Percentiles rank a stretch among this genome's conserved stretches.
phyloP scores from a whole-genome alignment of 148 eudicot genomes.

The Rheum nobile region DNA sequence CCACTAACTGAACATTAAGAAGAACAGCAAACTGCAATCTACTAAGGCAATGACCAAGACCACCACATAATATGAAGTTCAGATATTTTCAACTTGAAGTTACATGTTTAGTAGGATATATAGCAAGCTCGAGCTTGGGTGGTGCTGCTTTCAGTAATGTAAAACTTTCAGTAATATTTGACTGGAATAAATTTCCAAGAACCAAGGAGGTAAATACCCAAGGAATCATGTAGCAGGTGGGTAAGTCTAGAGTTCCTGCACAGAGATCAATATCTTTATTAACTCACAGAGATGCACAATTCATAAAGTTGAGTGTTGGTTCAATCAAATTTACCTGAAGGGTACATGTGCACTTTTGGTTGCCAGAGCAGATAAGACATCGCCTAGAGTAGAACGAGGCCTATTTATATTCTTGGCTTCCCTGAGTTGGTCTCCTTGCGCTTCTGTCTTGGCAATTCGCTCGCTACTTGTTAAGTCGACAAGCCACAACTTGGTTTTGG shows the following conservation, averaged over 20 bases:
- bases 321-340: no score
- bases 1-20: background rate
- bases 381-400: slow-evolving; percentile 94
- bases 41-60: background rate
- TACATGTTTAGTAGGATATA: slow-evolving; percentile 39
- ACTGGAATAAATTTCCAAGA: no score
- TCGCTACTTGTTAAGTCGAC: no score
- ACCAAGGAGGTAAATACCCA: no score
- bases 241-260: slow-evolving; percentile 94
- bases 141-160: no score
- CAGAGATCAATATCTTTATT: background rate
- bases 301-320: background rate
- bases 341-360: no score
- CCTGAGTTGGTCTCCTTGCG: slow-evolving; percentile 79
- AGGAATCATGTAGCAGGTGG: slow-evolving; percentile 88
- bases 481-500: no score
- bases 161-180: no score
- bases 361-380: no score
- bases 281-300: background rate
- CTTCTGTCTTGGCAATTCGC: no score
- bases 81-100: background rate
- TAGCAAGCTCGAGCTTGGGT: slow-evolving; percentile 31
- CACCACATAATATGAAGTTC: background rate
- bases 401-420: slow-evolving; percentile 85
- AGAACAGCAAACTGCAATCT: background rate